Percentiles rank a stretch among this genome's conserved stretches.
These are phyloP conservation scores for Boletus reticulatus DNA, from an alignment of 768 basidiomycete genomes.

Conservation along the genomic window DNA sequence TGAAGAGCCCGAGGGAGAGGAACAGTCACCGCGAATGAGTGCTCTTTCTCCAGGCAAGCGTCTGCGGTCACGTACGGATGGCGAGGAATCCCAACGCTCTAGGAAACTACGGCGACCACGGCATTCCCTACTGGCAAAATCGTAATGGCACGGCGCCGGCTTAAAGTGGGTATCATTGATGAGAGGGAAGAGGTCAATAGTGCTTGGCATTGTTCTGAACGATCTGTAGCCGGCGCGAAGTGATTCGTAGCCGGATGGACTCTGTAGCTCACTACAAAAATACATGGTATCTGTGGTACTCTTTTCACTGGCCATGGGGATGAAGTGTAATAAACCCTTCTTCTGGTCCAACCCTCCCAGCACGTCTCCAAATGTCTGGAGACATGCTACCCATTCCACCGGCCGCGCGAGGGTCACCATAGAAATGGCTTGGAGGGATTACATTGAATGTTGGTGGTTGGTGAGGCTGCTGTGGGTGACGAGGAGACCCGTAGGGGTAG, in stretches of 20 bases:
- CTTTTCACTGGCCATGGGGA: conserved; percentile 18
- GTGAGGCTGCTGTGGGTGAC: conserved; percentile 27
- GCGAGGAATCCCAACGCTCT: conserved; percentile 10
- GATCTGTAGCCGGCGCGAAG: background rate
- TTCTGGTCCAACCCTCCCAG: conserved; percentile 30
- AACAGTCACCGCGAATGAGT: background rate
- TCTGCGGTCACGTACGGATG: conserved; percentile 11
- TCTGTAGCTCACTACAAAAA: background rate
- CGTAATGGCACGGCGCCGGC: background rate
- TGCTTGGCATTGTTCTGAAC: background rate
- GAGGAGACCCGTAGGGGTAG: conserved; percentile 30
- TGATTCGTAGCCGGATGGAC: no score
- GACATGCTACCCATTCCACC: conserved; percentile 38
- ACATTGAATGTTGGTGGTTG: conserved; percentile 27
- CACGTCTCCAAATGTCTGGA: conserved; percentile 33
- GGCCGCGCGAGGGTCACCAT: conserved; percentile 30
- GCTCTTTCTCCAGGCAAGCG: conserved; percentile 13
- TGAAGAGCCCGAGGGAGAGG: background rate
- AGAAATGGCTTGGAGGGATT: conserved; percentile 43
- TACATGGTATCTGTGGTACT: conserved; percentile 8
- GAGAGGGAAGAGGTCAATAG: background rate
- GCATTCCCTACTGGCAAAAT: background rate
- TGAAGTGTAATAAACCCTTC: conserved; percentile 35
- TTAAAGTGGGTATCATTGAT: background rate
- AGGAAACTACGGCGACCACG: conserved; percentile 19